phyloP scores from a whole-genome alignment of 1,284 basidiomycete genomes.

The Fistulina hepatica region DNA sequence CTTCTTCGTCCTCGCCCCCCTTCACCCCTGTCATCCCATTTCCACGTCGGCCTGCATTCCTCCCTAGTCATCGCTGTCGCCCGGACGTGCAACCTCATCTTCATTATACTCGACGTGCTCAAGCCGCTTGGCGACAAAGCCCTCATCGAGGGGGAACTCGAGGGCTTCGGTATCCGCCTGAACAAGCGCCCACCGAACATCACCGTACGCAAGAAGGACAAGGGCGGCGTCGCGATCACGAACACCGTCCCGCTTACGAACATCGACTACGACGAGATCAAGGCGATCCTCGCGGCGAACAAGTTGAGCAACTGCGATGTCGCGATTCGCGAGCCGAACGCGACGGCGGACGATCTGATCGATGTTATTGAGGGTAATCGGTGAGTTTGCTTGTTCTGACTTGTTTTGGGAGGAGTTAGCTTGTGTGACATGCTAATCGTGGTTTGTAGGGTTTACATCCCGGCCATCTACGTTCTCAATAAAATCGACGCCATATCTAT shows the following conservation, averaged over 20 bases:
- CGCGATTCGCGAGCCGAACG: slow-evolving; percentile 85
- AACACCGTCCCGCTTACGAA: slow-evolving; percentile 97
- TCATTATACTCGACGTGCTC: slow-evolving; percentile 95
- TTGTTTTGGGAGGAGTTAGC: neutral
- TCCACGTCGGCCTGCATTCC: slow-evolving; percentile 10
- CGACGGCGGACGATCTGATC: slow-evolving; percentile 96
- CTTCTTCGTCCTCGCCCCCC: slow-evolving; percentile 60
- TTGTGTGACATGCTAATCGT: too few relatives aligned
- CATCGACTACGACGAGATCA: slow-evolving; percentile 92
- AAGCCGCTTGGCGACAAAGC: slow-evolving; percentile 95
- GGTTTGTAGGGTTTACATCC: slow-evolving; percentile 77
- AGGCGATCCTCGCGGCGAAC: slow-evolving; percentile 93
- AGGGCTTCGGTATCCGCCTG: slow-evolving; percentile 93
- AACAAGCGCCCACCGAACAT: slow-evolving; percentile 95
- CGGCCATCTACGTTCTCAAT: slow-evolving; percentile 79
- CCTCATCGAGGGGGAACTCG: slow-evolving; percentile 84
- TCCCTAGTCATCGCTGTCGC: slow-evolving; percentile 50
- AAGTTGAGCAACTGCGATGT: slow-evolving; percentile 85
- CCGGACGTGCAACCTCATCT: slow-evolving; percentile 96
- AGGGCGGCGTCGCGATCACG: slow-evolving; percentile 87
- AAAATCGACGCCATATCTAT: slow-evolving; percentile 98
- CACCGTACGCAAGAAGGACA: slow-evolving; percentile 85
- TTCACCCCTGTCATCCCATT: slow-evolving; percentile 9
- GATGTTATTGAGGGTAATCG: slow-evolving; percentile 92
- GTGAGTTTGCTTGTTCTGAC: slow-evolving; percentile 24